phyloP scores from a whole-genome alignment of 352 stramenopile genomes.

The Globisporangium nodosum region DNA sequence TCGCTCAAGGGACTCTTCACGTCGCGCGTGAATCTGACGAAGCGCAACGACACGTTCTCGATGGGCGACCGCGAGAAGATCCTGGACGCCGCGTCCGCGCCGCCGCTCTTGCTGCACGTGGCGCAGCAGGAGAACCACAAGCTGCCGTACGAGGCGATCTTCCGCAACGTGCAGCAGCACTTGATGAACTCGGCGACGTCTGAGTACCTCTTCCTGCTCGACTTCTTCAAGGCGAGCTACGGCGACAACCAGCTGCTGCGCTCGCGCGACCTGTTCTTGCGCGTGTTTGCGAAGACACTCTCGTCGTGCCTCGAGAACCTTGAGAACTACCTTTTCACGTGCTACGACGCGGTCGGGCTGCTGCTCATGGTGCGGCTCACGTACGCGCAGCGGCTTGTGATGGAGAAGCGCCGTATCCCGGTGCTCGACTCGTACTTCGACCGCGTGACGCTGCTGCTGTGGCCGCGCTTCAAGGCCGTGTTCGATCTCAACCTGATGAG shows the following conservation, averaged over 20 bases:
- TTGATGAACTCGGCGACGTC: constrained; percentile 97
- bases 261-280: constrained; percentile 90
- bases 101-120: constrained; percentile 94
- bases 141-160: constrained; percentile 96
- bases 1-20: constrained; percentile 86
- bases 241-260: constrained; percentile 62
- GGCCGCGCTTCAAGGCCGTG: constrained; percentile 96
- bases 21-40: constrained; percentile 91
- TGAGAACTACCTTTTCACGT: constrained; percentile 98
- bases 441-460: constrained; percentile 92
- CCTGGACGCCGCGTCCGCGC: constrained; percentile 67
- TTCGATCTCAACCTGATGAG: constrained; percentile 96
- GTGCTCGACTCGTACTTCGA: constrained; percentile 97
- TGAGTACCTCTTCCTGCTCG: constrained; percentile 96
- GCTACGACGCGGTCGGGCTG: constrained; percentile 95
- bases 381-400: constrained; percentile 76
- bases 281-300: constrained; percentile 95
- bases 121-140: constrained; percentile 88
- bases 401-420: constrained; percentile 83
- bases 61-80: constrained; percentile 90
- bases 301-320: constrained; percentile 95
- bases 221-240: constrained; percentile 88
- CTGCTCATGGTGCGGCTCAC: constrained; percentile 99
- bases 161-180: constrained; percentile 95
- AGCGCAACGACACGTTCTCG: constrained; percentile 94